Conservation (phyloP, 495 filamentous ascomycete species). For the Filosporella fistucella region DNA sequence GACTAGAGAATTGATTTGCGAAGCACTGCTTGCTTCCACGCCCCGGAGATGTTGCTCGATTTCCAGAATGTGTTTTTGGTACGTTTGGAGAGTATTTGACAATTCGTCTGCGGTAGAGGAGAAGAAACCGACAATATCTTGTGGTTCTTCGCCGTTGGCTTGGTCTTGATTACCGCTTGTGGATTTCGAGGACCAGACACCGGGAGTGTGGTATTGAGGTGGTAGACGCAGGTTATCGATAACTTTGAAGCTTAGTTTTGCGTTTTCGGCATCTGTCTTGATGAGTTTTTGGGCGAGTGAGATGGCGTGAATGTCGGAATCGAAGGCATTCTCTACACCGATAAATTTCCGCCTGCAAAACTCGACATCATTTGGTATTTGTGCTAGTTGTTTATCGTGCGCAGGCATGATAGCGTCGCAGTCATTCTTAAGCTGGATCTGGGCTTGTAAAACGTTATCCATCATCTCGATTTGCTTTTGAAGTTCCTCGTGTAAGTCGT, state of each 20-base stretch:
- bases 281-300: slow-evolving; percentile 59
- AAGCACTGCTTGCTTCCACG: slow-evolving; percentile 64
- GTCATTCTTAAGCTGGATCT: slow-evolving; percentile 55
- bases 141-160: slow-evolving; percentile 45
- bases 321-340: slow-evolving; percentile 66
- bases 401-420: slow-evolving; percentile 57
- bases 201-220: slow-evolving; percentile 62
- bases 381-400: slow-evolving; percentile 58
- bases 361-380: slow-evolving; percentile 68
- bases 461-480: slow-evolving; percentile 69
- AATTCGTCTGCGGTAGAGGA: slow-evolving; percentile 68
- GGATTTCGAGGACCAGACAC: slow-evolving; percentile 45
- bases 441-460: slow-evolving; percentile 67
- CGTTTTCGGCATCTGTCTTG: slow-evolving; percentile 63
- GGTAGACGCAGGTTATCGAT: slow-evolving; percentile 74
- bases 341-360: slow-evolving; percentile 69
- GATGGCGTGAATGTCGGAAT: slow-evolving; percentile 69
- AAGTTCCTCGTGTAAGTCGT: slow-evolving; percentile 79
- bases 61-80: slow-evolving; percentile 67
- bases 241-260: slow-evolving; percentile 67
- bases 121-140: slow-evolving; percentile 75
- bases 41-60: slow-evolving; percentile 79
- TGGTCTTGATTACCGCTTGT: slow-evolving; percentile 8
- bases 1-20: slow-evolving; percentile 65
- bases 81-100: slow-evolving; percentile 57